Evolutionary conservation across 495 filamentous ascomycete genomes (phyloP).

Genomic region (Trichoderma virens): DNA sequence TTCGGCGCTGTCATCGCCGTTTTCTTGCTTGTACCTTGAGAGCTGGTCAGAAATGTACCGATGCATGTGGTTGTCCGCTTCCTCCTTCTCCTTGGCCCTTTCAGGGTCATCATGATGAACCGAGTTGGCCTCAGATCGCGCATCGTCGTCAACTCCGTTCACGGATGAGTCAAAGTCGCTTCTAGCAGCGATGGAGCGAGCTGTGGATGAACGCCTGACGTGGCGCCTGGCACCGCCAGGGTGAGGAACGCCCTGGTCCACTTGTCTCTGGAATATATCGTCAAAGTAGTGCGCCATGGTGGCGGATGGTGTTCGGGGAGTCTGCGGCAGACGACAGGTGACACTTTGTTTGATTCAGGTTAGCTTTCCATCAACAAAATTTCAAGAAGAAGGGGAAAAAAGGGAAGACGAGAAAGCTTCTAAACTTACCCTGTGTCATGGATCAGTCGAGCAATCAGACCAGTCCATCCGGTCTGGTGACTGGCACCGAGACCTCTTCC

Average conservation of each 20-base stretch:
- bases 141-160: slow-evolving; percentile 28
- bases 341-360: slow-evolving; percentile 44
- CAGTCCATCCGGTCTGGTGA: slow-evolving; percentile 98
- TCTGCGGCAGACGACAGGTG: slow-evolving; percentile 87
- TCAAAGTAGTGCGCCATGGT: slow-evolving; percentile 92
- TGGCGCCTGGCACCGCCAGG: slow-evolving; percentile 36
- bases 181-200: slow-evolving; percentile 75
- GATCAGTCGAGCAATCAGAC: slow-evolving; percentile 89
- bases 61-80: slow-evolving; percentile 57
- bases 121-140: slow-evolving; percentile 19
- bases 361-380: slow-evolving; percentile 8
- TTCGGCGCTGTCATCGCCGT: slow-evolving; percentile 26
- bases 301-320: slow-evolving; percentile 73
- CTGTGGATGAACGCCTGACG: slow-evolving; percentile 74
- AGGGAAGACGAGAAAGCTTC: not conserved
- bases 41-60: slow-evolving; percentile 67
- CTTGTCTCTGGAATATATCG: slow-evolving; percentile 64
- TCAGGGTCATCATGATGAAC: slow-evolving; percentile 26
- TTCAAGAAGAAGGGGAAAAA: not conserved
- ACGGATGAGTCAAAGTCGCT: slow-evolving; percentile 61
- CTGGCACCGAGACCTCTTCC: slow-evolving; percentile 86
- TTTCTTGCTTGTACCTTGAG: slow-evolving; percentile 44
- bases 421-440: slow-evolving; percentile 80
- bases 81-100: slow-evolving; percentile 35
- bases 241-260: slow-evolving; percentile 21